These are phyloP conservation scores for Penicillium maclennaniae DNA, from an alignment of 495 filamentous ascomycete genomes.

Conservation along the genomic window DNA sequence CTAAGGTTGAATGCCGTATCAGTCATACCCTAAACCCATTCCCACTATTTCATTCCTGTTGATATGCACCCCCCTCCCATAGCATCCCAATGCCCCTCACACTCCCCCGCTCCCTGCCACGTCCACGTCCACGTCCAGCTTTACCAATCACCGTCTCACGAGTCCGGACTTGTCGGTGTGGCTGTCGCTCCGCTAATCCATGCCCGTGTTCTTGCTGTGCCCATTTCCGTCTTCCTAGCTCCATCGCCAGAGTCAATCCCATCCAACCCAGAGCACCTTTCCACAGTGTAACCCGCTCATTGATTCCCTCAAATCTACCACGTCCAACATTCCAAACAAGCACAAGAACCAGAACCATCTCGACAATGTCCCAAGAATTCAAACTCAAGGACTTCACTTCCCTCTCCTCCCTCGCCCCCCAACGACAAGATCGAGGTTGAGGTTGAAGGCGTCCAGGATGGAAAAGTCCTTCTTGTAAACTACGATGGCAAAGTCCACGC, in stretches of 20 bases:
- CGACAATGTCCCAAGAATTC: conserved; percentile 65
- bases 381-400: conserved; percentile 77
- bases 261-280: neutral
- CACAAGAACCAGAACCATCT: conserved; percentile 1
- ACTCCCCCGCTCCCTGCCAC: conserved; percentile 10
- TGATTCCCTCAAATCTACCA: neutral
- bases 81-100: conserved; percentile 15
- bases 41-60: neutral
- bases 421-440: conserved; percentile 85
- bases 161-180: conserved; percentile 19
- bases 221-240: conserved; percentile 9
- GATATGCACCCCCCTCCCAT: neutral
- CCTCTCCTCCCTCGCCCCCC: conserved; percentile 61
- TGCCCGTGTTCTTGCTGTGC: conserved; percentile 24
- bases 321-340: neutral
- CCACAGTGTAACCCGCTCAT: neutral
- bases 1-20: neutral
- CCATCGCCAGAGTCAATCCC: neutral
- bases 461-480: conserved; percentile 81
- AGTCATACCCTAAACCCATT: neutral
- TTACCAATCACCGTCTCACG: conserved; percentile 5
- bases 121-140: neutral
- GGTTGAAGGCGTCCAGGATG: conserved; percentile 80
- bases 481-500: conserved; percentile 71
- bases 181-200: conserved; percentile 8